These are phyloP conservation scores for Blumeriella jaapii DNA, from an alignment of 2,329 filamentous ascomycete genomes.

Conservation along the genomic window DNA sequence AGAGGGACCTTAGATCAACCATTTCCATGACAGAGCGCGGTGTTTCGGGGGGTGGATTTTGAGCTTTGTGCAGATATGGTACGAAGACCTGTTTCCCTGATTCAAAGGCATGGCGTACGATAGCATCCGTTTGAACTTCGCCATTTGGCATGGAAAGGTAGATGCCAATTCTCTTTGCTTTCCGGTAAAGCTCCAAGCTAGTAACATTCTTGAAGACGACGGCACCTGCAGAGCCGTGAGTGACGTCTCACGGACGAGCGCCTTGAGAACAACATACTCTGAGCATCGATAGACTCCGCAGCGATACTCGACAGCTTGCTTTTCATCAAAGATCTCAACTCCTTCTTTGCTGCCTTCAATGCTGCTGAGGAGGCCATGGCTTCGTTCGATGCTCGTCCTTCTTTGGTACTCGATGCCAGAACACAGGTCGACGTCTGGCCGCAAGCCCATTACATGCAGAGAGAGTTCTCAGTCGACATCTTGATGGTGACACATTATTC, in stretches of 20 bases:
- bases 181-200: conserved; percentile 59
- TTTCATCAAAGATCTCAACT: conserved; percentile 61
- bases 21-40: conserved; percentile 83
- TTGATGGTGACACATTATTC: too few relatives aligned
- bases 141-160: conserved; percentile 87
- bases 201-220: conserved; percentile 54
- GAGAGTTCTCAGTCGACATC: too few relatives aligned
- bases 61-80: conserved; percentile 66
- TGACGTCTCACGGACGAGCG: background rate
- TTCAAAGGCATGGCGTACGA: conserved; percentile 70
- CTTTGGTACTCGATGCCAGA: too few relatives aligned
- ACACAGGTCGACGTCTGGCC: too few relatives aligned
- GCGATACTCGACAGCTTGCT: conserved; percentile 48
- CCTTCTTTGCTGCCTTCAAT: conserved; percentile 60
- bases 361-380: conserved; percentile 26
- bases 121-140: conserved; percentile 73
- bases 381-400: too few relatives aligned
- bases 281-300: conserved; percentile 47
- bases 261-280: conserved; percentile 47
- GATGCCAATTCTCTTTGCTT: conserved; percentile 66
- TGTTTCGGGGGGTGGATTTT: conserved; percentile 25
- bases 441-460: too few relatives aligned
- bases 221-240: conserved; percentile 39
- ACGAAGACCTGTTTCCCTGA: conserved; percentile 80
- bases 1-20: conserved; percentile 61